A percentile compares a stretch with the other conserved stretches of the same genome.
These are phyloP conservation scores for Kodamaea leandrae DNA, from an alignment of 805 yeast genomes.

Conservation along the genomic window DNA sequence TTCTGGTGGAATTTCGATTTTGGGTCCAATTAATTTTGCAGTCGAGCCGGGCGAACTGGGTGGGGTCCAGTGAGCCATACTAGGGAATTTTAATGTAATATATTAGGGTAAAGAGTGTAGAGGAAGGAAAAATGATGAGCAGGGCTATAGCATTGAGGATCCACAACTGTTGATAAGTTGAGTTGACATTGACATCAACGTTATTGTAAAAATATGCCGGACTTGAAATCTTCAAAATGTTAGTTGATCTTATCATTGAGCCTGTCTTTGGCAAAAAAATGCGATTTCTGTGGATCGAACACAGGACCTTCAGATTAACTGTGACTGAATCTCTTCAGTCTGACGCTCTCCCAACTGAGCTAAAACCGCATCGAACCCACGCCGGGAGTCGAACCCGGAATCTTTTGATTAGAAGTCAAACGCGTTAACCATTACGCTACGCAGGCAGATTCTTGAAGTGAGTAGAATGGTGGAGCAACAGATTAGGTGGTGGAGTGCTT, in stretches of 20 bases:
- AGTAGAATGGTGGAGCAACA: too few species aligned
- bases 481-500: too few species aligned
- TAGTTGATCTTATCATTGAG: not conserved
- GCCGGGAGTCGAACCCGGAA: constrained; percentile 12
- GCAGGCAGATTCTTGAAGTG: too few species aligned
- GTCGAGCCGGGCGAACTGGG: constrained; percentile 11
- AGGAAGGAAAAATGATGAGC: too few species aligned
- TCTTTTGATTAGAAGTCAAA: constrained; percentile 20
- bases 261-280: constrained; percentile 13
- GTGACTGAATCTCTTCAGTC: constrained; percentile 29
- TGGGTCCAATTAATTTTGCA: constrained; percentile 7
- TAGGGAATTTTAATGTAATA: constrained; percentile 5
- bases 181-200: too few species aligned
- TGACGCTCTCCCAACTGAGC: constrained; percentile 31
- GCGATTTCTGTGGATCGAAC: constrained; percentile 83
- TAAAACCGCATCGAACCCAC: constrained; percentile 9
- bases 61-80: constrained; percentile 9
- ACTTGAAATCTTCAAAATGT: not conserved
- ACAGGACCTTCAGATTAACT: constrained; percentile 74
- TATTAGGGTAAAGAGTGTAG: too few species aligned
- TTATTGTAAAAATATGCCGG: too few species aligned
- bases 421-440: constrained; percentile 24
- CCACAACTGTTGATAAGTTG: too few species aligned
- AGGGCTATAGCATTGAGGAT: too few species aligned
- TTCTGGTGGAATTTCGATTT: constrained; percentile 1